phyloP scores from a whole-genome alignment of 768 basidiomycete genomes.

The Mycena rosella region DNA sequence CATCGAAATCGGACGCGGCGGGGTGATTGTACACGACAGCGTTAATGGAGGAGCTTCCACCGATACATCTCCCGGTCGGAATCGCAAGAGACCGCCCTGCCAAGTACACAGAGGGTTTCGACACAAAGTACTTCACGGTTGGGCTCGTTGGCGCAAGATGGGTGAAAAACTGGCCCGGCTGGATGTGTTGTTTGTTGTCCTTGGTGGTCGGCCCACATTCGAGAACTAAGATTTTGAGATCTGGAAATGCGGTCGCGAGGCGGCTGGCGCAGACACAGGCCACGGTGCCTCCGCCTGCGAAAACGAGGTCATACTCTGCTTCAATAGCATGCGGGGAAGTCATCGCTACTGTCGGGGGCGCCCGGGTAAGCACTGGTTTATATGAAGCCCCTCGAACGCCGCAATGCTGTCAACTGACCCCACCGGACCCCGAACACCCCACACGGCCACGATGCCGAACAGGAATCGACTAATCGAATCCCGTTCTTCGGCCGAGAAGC shows the following conservation, averaged over 20 bases:
- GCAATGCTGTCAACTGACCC: too few species aligned
- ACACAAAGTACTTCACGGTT: slow-evolving; percentile 48
- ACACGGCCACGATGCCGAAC: too few species aligned
- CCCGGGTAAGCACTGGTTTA: too few species aligned
- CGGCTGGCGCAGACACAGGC: slow-evolving; percentile 56
- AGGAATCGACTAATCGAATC: too few species aligned
- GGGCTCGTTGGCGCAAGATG: slow-evolving; percentile 48
- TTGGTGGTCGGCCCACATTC: slow-evolving; percentile 54
- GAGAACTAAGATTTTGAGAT: slow-evolving; percentile 56
- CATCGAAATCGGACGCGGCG: slow-evolving; percentile 45
- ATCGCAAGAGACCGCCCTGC: slow-evolving; percentile 47
- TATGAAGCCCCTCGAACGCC: too few species aligned
- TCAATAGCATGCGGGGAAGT: too few species aligned
- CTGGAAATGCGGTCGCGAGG: slow-evolving; percentile 51
- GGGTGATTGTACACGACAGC: slow-evolving; percentile 39
- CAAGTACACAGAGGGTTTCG: slow-evolving; percentile 44
- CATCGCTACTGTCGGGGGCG: too few species aligned
- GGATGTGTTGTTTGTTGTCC: slow-evolving; percentile 49
- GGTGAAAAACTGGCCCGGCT: slow-evolving; percentile 50
- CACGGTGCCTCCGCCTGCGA: slow-evolving; percentile 50
- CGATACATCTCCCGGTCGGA: slow-evolving; percentile 51
- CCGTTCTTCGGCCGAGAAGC: too few species aligned
- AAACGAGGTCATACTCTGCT: too few species aligned
- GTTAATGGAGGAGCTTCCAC: slow-evolving; percentile 61
- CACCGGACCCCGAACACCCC: too few species aligned